These are phyloP conservation scores for Bryoglossum gracile DNA, from an alignment of 495 filamentous ascomycete genomes.

Conservation along the genomic window DNA sequence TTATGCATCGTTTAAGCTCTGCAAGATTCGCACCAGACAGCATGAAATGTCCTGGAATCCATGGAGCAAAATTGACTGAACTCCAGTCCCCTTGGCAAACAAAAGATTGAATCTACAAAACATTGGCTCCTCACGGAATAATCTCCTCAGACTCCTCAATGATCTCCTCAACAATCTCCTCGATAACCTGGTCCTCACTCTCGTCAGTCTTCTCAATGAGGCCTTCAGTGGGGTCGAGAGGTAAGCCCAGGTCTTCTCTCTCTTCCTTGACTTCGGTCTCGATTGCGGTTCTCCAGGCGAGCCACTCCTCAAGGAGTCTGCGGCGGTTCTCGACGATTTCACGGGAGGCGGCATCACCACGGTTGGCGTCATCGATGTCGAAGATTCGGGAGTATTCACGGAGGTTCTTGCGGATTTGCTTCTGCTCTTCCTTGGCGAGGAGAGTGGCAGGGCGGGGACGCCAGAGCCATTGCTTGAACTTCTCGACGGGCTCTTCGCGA, in stretches of 20 bases:
- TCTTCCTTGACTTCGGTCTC: conserved; percentile 69
- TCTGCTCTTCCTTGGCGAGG: conserved; percentile 90
- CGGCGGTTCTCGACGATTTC: conserved; percentile 86
- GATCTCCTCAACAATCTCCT: conserved; percentile 90
- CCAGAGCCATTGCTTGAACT: conserved; percentile 96
- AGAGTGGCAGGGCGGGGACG: conserved; percentile 84
- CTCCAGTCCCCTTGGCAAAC: too few species aligned
- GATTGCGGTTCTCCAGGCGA: conserved; percentile 70
- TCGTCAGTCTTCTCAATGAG: conserved; percentile 45
- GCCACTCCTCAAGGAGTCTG: conserved; percentile 80
- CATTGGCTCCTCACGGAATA: conserved; percentile 28
- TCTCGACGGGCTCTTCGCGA: conserved; percentile 87
- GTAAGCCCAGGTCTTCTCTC: conserved; percentile 57
- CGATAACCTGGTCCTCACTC: conserved; percentile 64
- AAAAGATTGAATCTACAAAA: too few species aligned
- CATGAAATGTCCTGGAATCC: too few species aligned
- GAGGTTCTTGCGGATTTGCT: conserved; percentile 95
- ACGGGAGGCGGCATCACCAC: conserved; percentile 84
- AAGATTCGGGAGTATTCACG: conserved; percentile 92
- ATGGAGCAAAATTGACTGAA: too few species aligned
- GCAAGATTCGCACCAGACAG: too few species aligned
- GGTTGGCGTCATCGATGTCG: conserved; percentile 89
- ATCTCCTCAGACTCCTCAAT: conserved; percentile 91
- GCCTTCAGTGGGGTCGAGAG: conserved; percentile 53
- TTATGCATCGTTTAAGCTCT: too few species aligned